phyloP scores from a whole-genome alignment of 2,329 filamentous ascomycete genomes.

The Diplocarpon rosae region DNA sequence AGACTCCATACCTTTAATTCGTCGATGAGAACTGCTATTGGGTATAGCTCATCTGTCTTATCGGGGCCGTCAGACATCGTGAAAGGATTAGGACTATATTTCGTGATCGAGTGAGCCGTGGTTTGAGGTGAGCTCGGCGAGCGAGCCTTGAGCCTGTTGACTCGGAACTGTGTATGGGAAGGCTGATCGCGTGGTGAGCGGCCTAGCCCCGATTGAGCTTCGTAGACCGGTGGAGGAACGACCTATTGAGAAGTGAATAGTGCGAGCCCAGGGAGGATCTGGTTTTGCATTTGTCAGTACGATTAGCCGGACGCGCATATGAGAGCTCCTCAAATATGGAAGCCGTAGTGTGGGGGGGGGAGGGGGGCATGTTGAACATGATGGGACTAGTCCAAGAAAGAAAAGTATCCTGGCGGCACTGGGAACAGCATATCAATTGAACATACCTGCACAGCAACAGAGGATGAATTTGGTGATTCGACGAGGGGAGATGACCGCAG shows the following conservation, averaged over 20 bases:
- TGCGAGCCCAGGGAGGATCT: conserved; percentile 3
- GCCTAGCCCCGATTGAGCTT: conserved; percentile 12
- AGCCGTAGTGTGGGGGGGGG: conserved; percentile 20
- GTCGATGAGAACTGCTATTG: conserved; percentile 98
- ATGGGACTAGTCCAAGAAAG: conserved; percentile 16
- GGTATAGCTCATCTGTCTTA: conserved; percentile 97
- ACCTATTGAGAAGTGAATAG: not conserved
- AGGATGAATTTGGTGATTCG: not conserved
- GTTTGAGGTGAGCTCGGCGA: conserved; percentile 24
- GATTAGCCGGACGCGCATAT: conserved; percentile 5
- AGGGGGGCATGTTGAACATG: conserved; percentile 15
- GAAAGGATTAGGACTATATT: conserved; percentile 29
- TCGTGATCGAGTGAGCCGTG: conserved; percentile 23
- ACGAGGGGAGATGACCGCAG: not conserved
- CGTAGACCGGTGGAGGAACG: not conserved
- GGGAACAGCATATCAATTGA: conserved; percentile 13
- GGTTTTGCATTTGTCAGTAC: conserved; percentile 10
- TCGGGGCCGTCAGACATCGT: conserved; percentile 81
- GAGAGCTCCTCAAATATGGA: conserved; percentile 8
- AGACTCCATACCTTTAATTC: conserved; percentile 74
- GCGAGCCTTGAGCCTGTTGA: conserved; percentile 25
- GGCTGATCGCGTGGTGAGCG: conserved; percentile 24
- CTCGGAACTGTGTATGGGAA: conserved; percentile 14
- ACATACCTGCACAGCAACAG: conserved; percentile 19
- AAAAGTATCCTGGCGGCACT: conserved; percentile 7